A percentile compares a stretch with the other conserved stretches of the same genome.
Evolutionary conservation across 148 eudicot species (phyloP).

Genomic region (Tetragonia tetragonoides): DNA sequence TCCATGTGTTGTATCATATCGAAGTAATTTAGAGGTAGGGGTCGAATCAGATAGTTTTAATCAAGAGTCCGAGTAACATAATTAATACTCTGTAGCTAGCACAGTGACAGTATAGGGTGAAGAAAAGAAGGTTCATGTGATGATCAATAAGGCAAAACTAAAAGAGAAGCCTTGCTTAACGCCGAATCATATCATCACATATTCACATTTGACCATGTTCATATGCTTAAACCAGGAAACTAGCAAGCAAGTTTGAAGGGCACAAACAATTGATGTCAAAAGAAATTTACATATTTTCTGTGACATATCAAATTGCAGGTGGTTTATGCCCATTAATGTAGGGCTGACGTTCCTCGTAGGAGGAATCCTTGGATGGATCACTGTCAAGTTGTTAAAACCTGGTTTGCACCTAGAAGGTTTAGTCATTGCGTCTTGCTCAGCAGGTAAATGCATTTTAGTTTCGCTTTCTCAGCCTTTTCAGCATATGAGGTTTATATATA

Average conservation of each 20-base stretch:
- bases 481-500: background rate
- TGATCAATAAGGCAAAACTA: background rate
- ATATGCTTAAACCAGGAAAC: background rate
- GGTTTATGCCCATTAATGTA: constrained; percentile 86
- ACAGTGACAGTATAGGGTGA: background rate
- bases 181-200: too few relatives aligned
- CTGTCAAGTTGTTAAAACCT: constrained; percentile 66
- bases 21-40: too few relatives aligned
- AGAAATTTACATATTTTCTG: background rate
- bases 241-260: background rate
- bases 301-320: constrained; percentile 43
- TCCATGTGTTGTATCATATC: too few relatives aligned
- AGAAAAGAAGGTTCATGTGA: background rate
- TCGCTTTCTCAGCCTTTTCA: background rate
- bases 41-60: too few relatives aligned
- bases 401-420: constrained; percentile 64
- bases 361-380: constrained; percentile 75
- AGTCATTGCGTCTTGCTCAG: constrained; percentile 61
- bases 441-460: constrained; percentile 40
- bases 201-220: background rate
- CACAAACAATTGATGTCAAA: background rate
- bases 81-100: too few relatives aligned
- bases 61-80: too few relatives aligned
- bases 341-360: constrained; percentile 79
- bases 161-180: background rate